A percentile compares a stretch with the other conserved stretches of the same genome.
Conservation (phyloP, 805 yeast genomes). For the Nakazawaea peltata region DNA sequence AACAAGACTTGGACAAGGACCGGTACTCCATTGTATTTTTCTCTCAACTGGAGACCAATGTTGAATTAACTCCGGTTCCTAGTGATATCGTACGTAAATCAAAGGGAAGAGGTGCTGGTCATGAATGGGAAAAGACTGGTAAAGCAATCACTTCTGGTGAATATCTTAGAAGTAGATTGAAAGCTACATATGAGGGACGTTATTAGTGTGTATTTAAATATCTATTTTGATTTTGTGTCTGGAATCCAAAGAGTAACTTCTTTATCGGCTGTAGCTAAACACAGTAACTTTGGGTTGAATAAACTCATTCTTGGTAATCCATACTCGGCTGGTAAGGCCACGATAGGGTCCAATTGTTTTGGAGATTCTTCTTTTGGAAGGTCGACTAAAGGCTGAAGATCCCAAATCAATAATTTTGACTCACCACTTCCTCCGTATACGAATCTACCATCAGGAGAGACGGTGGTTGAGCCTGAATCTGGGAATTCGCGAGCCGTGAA, state of each 20-base stretch:
- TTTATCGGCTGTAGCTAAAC: constrained; percentile 59
- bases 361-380: background rate
- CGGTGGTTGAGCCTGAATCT: constrained; percentile 48
- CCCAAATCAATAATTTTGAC: constrained; percentile 47
- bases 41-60: constrained; percentile 56
- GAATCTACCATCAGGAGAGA: constrained; percentile 61
- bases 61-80: constrained; percentile 55
- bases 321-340: constrained; percentile 13
- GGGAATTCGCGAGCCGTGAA: constrained; percentile 32
- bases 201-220: background rate
- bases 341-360: constrained; percentile 14
- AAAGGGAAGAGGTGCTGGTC: constrained; percentile 12
- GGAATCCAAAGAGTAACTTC: constrained; percentile 38
- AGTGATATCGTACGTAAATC: constrained; percentile 22
- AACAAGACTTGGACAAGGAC: constrained; percentile 43
- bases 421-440: constrained; percentile 55
- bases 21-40: constrained; percentile 69
- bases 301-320: constrained; percentile 38
- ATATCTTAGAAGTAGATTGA: constrained; percentile 56
- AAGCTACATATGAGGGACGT: constrained; percentile 44
- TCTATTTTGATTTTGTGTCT: constrained; percentile 5
- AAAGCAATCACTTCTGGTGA: constrained; percentile 57
- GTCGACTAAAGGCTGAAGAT: constrained; percentile 16
- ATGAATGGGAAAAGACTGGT: constrained; percentile 26
- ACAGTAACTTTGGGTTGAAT: constrained; percentile 55